Conservation (phyloP, 202 grass and related monocot genomes). For the Elaeis oleifera region DNA sequence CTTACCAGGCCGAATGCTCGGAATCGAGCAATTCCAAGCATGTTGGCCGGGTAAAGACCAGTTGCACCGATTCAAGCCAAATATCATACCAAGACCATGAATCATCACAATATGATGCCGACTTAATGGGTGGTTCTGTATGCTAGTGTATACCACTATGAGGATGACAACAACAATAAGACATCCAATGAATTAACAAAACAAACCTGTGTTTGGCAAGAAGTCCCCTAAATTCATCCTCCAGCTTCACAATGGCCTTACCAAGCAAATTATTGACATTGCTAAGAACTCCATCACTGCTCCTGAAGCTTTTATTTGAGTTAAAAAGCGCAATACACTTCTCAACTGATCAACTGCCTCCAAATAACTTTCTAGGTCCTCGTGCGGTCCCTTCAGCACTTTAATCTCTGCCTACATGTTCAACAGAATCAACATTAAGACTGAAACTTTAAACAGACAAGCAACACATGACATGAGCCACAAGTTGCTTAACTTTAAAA, state of each 20-base stretch:
- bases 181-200: conserved; percentile 8
- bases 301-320: conserved; percentile 72
- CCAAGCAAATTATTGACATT: conserved; percentile 56
- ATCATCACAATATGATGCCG: too few species aligned
- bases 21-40: too few species aligned
- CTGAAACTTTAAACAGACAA: too few species aligned
- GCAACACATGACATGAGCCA: too few species aligned
- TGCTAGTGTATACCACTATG: not conserved
- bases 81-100: too few species aligned
- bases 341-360: conserved; percentile 69
- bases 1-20: too few species aligned
- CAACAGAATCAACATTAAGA: conserved; percentile 5
- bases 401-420: conserved; percentile 53
- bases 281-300: conserved; percentile 61
- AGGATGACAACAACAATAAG: not conserved
- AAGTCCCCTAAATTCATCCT: conserved; percentile 74
- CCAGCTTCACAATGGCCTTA: conserved; percentile 70
- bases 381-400: conserved; percentile 66
- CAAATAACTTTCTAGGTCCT: conserved; percentile 75
- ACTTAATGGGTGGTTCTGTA: too few species aligned
- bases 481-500: too few species aligned
- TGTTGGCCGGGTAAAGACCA: too few species aligned
- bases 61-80: too few species aligned
- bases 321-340: conserved; percentile 66
- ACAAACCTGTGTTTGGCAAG: conserved; percentile 53